Base-by-base conservation (phyloP, 352 stramenopile species). In the Phytophthora litchii region DNA sequence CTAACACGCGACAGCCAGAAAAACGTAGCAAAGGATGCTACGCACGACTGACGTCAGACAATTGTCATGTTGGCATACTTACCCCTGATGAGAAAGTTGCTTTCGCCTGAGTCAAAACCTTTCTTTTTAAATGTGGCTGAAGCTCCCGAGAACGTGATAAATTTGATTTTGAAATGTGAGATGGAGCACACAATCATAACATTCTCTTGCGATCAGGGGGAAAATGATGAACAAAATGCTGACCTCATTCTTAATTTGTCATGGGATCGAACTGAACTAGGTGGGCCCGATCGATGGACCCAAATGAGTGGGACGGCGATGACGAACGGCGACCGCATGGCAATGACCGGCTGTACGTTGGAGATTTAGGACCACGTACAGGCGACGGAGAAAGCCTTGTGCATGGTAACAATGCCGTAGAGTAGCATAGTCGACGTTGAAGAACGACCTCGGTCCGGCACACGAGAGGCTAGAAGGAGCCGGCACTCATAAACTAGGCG, bases 31-130 rank as follows among this genome's bases (percentile, higher is more conserved):
- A 41, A 12, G 6, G 27, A 21, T 53, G 45, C 7, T 41, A 12
- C 10, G 45, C 45, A 6, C 45, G 45, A 1, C 19, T 53, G 19
- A 53, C 42, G 29, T 42, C 31, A 2, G 45, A 53, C 13, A n/a
- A 42, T 42, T 20, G n/a, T 11, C 10, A 13, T 16, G 29, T 53
- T 8, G 27, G 27, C 6, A 32, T 29, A 20, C 17, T 29, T 16
- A 53, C 45, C 9, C 31, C 45, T 17, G 45, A 29, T 8, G 45
- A 16, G 7, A 53, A 53, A 10, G 19, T 25, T 53, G 42, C 45
- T 53, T 53, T 42, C 45, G 31, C 6, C 12, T 53, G 2, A 13
- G 32, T 11, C 17, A 42, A 20, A 41, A 29, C 45, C 4, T 53
- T 10, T 1, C 19, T 11, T n/a, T 42, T 34, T 20, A 53, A 53